phyloP scores from a whole-genome alignment of 1,284 basidiomycete species.

The Ceratobasidium sp. region DNA sequence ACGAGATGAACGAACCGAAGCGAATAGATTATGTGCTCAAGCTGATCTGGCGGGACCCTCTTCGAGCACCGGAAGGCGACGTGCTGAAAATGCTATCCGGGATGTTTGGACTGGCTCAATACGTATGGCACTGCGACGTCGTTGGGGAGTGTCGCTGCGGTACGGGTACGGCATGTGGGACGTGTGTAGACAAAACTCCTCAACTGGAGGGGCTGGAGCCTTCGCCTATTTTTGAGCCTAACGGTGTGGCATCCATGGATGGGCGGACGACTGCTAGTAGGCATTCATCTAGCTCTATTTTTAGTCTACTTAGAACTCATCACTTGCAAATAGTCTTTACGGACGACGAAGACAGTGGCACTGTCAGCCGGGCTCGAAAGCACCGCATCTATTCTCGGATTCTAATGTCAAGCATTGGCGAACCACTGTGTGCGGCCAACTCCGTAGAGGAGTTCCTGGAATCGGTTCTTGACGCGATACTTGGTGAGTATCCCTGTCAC shows the following conservation, averaged over 20 bases:
- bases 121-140: constrained; percentile 20
- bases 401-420: constrained; percentile 21
- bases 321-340: no score
- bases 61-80: background rate
- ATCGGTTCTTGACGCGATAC: background rate
- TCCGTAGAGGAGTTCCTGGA: background rate
- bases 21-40: constrained; percentile 18
- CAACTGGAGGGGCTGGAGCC: background rate
- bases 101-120: background rate
- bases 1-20: background rate
- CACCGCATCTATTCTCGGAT: background rate
- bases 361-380: background rate
- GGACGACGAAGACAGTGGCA: background rate
- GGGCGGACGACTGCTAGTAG: no score
- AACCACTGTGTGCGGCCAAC: background rate
- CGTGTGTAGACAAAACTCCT: constrained; percentile 7
- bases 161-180: background rate
- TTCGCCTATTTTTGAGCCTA: no score
- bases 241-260: no score
- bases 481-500: background rate
- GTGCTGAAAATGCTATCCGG: constrained; percentile 6
- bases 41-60: constrained; percentile 26
- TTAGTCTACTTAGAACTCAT: no score
- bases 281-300: no score
- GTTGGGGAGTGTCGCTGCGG: background rate